Evolutionary conservation across 2,329 filamentous ascomycete genomes (phyloP).

Genomic region (Neonectria neomacrospora): DNA sequence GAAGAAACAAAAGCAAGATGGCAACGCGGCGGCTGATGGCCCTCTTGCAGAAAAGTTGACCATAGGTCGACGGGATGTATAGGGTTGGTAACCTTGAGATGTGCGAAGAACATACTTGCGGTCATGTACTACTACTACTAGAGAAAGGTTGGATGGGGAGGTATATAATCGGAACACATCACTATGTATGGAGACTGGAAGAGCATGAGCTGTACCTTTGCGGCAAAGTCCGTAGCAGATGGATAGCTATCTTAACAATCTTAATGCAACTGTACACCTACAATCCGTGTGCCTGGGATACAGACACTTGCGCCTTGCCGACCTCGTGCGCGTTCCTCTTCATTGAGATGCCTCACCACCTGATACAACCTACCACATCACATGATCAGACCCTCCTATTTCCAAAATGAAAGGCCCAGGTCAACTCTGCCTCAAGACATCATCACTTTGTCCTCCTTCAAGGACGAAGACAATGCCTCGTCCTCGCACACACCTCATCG

Average conservation of each 20-base stretch:
- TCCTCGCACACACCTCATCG: conserved; percentile 67
- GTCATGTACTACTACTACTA: conserved; percentile 24
- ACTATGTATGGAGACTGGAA: not conserved
- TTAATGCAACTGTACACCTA: not conserved
- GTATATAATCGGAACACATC: not conserved
- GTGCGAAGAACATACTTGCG: conserved; percentile 14
- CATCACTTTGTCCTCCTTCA: not conserved
- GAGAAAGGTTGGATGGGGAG: not conserved
- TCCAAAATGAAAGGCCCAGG: not conserved
- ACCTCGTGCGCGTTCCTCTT: not conserved
- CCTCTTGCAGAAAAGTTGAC: conserved; percentile 27
- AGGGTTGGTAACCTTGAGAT: conserved; percentile 4
- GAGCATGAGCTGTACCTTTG: conserved; percentile 29
- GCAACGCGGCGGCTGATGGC: conserved; percentile 15
- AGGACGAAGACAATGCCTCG: conserved; percentile 24
- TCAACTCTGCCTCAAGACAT: not conserved
- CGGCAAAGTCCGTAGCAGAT: conserved; percentile 20
- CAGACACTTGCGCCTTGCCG: not conserved
- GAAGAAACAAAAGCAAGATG: conserved; percentile 17
- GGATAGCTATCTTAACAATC: not conserved
- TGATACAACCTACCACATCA: conserved; percentile 30
- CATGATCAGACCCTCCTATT: conserved; percentile 43
- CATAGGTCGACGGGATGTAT: conserved; percentile 23
- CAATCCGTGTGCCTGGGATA: not conserved
- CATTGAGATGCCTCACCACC: not conserved